A percentile compares a stretch with the other conserved stretches of the same genome.
phyloP scores from a whole-genome alignment of 31 red algal genomes.

The Endocladia muricata region DNA sequence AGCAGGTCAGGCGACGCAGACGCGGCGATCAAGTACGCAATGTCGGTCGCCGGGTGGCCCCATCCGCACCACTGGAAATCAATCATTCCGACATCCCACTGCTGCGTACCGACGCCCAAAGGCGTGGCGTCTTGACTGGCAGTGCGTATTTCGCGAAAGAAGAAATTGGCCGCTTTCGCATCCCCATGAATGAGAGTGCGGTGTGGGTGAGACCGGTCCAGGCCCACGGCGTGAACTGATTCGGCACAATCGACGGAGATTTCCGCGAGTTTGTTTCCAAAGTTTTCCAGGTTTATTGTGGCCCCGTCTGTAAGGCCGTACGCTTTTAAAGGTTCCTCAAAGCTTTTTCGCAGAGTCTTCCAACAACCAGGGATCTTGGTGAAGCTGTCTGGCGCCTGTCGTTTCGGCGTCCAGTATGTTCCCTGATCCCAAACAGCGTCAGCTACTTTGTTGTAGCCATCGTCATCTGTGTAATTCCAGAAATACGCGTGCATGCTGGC shows the following conservation, averaged over 20 bases:
- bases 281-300: slow-evolving; percentile 12
- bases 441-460: slow-evolving; percentile 18
- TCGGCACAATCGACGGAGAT: slow-evolving; percentile 28
- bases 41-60: slow-evolving; percentile 51
- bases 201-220: slow-evolving; percentile 21
- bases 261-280: slow-evolving; percentile 40
- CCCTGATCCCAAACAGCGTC: slow-evolving; percentile 43
- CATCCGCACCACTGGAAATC: slow-evolving; percentile 79
- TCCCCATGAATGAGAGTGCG: slow-evolving; percentile 64
- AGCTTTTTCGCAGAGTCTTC: slow-evolving; percentile 22
- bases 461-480: slow-evolving; percentile 29
- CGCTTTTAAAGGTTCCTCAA: slow-evolving; percentile 10
- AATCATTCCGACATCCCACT: slow-evolving; percentile 63
- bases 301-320: background rate
- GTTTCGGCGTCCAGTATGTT: slow-evolving; percentile 42
- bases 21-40: slow-evolving; percentile 52
- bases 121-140: background rate
- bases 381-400: slow-evolving; percentile 43
- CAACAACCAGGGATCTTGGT: slow-evolving; percentile 39
- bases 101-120: background rate
- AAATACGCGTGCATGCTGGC: slow-evolving; percentile 59
- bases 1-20: slow-evolving; percentile 30
- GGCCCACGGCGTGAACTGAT: slow-evolving; percentile 39
- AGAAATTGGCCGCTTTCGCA: slow-evolving; percentile 75
- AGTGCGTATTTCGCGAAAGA: slow-evolving; percentile 15